Evolutionary conservation across 306 rosid species (phyloP).

Genomic region (barrel medic (Medicago truncatula)): MtrunA17r5.0-ANR NC_053045.1:36353001-36353500

Average conservation of each 20-base stretch:
- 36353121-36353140: slow-evolving; percentile 88
- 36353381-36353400: not conserved
- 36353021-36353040: slow-evolving; percentile 80
- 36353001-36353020: slow-evolving; percentile 82
- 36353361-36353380: slow-evolving; percentile 88
- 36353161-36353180: slow-evolving; percentile 38
- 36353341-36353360: slow-evolving; percentile 80
- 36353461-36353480: not conserved
- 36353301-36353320: slow-evolving; percentile 84
- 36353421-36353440: not conserved
- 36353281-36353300: slow-evolving; percentile 93
- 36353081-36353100: slow-evolving; percentile 81
- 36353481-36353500: not conserved
- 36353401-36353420: not conserved
- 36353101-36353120: slow-evolving; percentile 92
- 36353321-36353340: slow-evolving; percentile 72
- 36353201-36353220: slow-evolving; percentile 14
- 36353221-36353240: slow-evolving; percentile 52
- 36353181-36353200: slow-evolving; percentile 19
- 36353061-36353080: slow-evolving; percentile 67
- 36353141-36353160: slow-evolving; percentile 67
- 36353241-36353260: slow-evolving; percentile 89
- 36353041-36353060: slow-evolving; percentile 59
- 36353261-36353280: slow-evolving; percentile 94
- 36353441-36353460: not conserved